Evolutionary conservation across 768 basidiomycete genomes (phyloP), one percentile per base, ranked within the genome.

Genomic region (Pisolithus marmoratus): DNA sequence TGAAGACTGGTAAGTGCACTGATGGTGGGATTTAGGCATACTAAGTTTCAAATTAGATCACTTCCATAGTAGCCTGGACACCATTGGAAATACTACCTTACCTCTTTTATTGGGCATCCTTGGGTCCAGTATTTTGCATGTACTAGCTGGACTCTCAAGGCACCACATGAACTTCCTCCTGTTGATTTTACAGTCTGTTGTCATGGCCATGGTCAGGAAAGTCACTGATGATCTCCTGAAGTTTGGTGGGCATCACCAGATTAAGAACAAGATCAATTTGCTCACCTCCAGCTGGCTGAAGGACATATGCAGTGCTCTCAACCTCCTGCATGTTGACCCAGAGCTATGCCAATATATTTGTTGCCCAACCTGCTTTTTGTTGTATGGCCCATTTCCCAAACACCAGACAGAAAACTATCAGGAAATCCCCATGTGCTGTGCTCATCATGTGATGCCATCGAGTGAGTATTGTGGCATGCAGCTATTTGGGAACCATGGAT

Each of bases 281-380:
- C 19, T 31, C 24, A 22, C 27, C 19, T 31, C 27, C 1, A 8
- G 27, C 9, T 45, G 24, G 44, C 62, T 62, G 8, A 38, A 24
- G 12, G 61, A 64, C 38, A 49, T 59, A 15, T 51, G 56, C 19
- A 57, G 56, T 12, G 55, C 60, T 19, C 19, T 64, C 15, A 50
- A 57, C 19, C 31, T 37, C 24, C 48, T 58, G 37, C 47, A 57
- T 42, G 38, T 62, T 12, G 56, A 60, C 1, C 60, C 63, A 17
- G 47, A 38, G n/a, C 44, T 53, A 12, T 51, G 27, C 3, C 37
- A 54, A 14, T 66, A 54, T 46, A 53, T 63, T 19, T 64, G 63
- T 41, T 68, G 68, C 38, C 63, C 64, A 8, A 54, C 49, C 34
- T 70, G 67, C 44, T 69, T 64, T 50, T 54, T n/a, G 15, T 42